Evolutionary conservation across 2,329 filamentous ascomycete species (phyloP).

Genomic region (Exophiala alcalophila): DNA sequence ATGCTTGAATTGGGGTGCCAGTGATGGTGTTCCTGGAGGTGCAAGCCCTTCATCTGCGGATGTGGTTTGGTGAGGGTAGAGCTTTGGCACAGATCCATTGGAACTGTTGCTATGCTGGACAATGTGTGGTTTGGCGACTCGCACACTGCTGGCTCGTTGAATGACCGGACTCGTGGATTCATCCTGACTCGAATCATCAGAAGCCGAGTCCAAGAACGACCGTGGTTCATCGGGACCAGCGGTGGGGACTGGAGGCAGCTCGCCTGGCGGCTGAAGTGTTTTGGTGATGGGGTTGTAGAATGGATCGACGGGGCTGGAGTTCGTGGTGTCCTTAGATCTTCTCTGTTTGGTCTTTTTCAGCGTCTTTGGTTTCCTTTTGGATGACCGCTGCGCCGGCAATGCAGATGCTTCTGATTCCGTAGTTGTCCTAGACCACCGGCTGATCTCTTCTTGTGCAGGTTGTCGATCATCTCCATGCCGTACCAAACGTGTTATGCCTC

Average conservation of each 20-base stretch:
- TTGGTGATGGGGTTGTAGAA: conserved; percentile 20
- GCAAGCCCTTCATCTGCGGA: conserved; percentile 1
- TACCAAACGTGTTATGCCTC: conserved; percentile 12
- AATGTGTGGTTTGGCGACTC: conserved; percentile 25
- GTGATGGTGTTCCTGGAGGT: not conserved
- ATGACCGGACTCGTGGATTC: conserved; percentile 22
- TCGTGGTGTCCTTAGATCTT: conserved; percentile 19
- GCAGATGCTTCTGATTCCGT: conserved; percentile 24
- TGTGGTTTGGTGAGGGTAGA: conserved; percentile 12
- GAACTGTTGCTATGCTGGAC: conserved; percentile 26
- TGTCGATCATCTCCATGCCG: conserved; percentile 13
- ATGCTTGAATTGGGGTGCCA: conserved; percentile 8
- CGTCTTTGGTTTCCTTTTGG: conserved; percentile 12
- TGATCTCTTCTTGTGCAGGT: conserved; percentile 16
- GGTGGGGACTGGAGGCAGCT: conserved; percentile 14
- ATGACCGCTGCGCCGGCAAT: not conserved
- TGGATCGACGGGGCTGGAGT: conserved; percentile 22
- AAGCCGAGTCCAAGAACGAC: conserved; percentile 24
- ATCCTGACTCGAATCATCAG: conserved; percentile 21
- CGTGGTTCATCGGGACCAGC: conserved; percentile 12
- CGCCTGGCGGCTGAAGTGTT: conserved; percentile 8
- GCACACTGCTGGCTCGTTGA: conserved; percentile 30
- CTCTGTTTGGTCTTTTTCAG: conserved; percentile 15
- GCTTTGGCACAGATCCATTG: conserved; percentile 17
- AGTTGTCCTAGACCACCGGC: conserved; percentile 26